phyloP scores from a whole-genome alignment of 2,329 filamentous ascomycete species.

The Ophiocordyceps camponoti-floridani region DNA sequence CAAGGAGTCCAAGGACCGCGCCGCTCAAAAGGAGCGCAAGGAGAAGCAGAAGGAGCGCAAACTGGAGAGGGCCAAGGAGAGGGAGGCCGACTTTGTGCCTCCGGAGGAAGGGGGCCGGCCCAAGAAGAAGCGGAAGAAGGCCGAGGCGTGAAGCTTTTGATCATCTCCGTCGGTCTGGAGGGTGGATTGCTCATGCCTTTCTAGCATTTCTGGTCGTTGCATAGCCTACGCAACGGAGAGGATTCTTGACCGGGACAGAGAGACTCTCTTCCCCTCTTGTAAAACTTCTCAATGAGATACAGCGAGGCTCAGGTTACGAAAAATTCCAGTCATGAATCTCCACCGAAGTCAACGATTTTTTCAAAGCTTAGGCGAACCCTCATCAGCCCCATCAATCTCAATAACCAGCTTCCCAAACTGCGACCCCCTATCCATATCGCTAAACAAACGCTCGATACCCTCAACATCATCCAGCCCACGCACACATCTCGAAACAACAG shows the following conservation, averaged over 20 bases:
- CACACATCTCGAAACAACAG: constrained; percentile 59
- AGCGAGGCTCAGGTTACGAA: too few species aligned
- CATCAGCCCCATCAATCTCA: constrained; percentile 31
- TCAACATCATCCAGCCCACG: constrained; percentile 57
- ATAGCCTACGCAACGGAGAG: too few species aligned
- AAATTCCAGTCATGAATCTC: too few species aligned
- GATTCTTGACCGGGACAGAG: too few species aligned
- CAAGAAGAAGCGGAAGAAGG: constrained; percentile 47
- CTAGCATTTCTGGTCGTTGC: too few species aligned
- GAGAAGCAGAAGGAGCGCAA: constrained; percentile 78
- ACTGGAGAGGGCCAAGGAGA: constrained; percentile 71
- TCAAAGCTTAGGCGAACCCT: constrained; percentile 21
- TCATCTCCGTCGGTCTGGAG: too few species aligned
- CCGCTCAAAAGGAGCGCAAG: constrained; percentile 58
- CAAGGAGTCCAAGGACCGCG: constrained; percentile 81
- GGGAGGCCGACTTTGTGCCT: constrained; percentile 71
- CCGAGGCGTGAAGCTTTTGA: constrained; percentile 7
- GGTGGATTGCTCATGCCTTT: background rate
- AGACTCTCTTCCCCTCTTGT: too few species aligned
- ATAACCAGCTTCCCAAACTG: constrained; percentile 93
- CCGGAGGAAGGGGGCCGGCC: constrained; percentile 57
- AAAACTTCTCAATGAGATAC: too few species aligned
- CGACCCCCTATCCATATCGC: constrained; percentile 67
- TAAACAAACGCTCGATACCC: constrained; percentile 69
- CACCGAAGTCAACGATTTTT: too few species aligned